These are phyloP conservation scores for Aureobasidium sp. DNA, from an alignment of 2,329 filamentous ascomycete species.

Conservation along the genomic window DNA sequence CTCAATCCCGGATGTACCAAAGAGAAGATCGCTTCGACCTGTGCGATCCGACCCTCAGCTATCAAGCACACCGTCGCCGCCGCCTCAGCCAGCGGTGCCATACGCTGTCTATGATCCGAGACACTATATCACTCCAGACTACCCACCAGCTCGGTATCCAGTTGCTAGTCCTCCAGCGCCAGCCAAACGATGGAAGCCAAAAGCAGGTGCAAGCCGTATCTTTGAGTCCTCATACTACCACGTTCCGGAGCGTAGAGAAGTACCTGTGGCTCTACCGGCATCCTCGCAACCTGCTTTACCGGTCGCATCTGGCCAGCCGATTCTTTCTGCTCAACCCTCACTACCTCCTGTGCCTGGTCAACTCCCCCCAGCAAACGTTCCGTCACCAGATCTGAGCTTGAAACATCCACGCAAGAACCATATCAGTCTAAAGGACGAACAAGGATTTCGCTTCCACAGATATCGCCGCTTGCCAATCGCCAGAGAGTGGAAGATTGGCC, in stretches of 20 bases:
- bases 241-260: slow-evolving; percentile 6
- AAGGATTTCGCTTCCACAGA: slow-evolving; percentile 35
- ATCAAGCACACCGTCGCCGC: neutral
- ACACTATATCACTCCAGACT: neutral
- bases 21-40: neutral
- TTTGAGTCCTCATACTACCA: slow-evolving; percentile 15
- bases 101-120: neutral
- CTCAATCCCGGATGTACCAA: neutral
- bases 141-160: neutral
- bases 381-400: slow-evolving; percentile 22
- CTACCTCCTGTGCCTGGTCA: neutral
- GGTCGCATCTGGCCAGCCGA: neutral
- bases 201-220: slow-evolving; percentile 6
- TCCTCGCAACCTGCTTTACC: neutral
- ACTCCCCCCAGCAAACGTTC: neutral
- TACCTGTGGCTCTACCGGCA: neutral
- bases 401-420: slow-evolving; percentile 29
- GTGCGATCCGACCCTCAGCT: neutral
- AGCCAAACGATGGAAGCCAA: neutral
- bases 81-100: neutral
- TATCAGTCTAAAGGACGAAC: slow-evolving; percentile 29
- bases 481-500: slow-evolving; percentile 60
- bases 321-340: neutral
- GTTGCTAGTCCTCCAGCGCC: neutral
- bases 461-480: slow-evolving; percentile 59